Conservation (phyloP, 176 grass and related monocot species). For the Zea luxurians region DNA sequence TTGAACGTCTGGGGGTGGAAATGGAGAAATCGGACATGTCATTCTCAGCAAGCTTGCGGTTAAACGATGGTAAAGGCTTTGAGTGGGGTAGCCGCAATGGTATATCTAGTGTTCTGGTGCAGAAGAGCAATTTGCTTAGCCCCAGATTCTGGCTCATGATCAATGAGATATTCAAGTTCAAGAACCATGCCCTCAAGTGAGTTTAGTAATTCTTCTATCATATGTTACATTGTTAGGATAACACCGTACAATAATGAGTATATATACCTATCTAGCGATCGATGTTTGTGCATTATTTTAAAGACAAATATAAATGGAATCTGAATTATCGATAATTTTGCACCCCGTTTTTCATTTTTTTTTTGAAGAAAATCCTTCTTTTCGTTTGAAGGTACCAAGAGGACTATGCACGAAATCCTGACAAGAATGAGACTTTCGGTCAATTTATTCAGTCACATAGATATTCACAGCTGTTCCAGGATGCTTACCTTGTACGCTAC, state of each 20-base stretch:
- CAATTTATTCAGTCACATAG: slow-evolving; percentile 65
- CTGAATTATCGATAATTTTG: background rate
- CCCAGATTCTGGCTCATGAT: slow-evolving; percentile 72
- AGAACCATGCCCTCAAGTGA: slow-evolving; percentile 54
- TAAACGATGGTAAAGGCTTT: slow-evolving; percentile 32
- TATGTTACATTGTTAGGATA: background rate
- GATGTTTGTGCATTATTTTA: background rate
- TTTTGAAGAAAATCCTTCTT: background rate
- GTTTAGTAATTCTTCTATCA: too few species aligned
- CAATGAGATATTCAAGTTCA: slow-evolving; percentile 66
- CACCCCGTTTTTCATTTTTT: too few species aligned
- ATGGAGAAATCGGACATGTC: slow-evolving; percentile 84
- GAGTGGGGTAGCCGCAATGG: slow-evolving; percentile 84
- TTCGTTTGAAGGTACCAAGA: slow-evolving; percentile 53
- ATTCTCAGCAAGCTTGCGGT: slow-evolving; percentile 56
- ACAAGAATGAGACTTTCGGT: slow-evolving; percentile 61
- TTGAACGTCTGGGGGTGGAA: slow-evolving; percentile 66
- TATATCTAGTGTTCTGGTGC: slow-evolving; percentile 56
- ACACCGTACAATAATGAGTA: background rate
- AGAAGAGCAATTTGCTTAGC: slow-evolving; percentile 68
- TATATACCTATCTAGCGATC: background rate
- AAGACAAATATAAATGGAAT: background rate
- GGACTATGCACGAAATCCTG: slow-evolving; percentile 56
- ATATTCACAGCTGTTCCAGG: slow-evolving; percentile 65
- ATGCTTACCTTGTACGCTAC: slow-evolving; percentile 56